Conservation (phyloP, 2,329 filamentous ascomycete species). For the Penicillium fuscoglaucum region DNA sequence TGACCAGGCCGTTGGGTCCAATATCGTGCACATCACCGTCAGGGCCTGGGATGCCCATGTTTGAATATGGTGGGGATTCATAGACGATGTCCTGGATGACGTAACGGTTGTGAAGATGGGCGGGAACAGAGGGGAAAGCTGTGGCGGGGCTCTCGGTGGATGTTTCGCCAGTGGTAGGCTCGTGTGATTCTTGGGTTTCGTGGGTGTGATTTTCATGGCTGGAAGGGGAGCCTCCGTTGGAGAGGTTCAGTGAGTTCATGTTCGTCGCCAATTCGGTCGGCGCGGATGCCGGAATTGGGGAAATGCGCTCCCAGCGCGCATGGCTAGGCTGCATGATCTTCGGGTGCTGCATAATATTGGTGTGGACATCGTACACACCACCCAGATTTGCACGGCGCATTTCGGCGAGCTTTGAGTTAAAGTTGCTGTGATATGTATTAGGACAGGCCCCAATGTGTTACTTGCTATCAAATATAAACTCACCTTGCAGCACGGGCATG, state of each 20-base stretch:
- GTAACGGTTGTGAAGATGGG: slow-evolving; percentile 61
- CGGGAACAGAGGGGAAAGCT: slow-evolving; percentile 57
- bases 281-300: slow-evolving; percentile 39
- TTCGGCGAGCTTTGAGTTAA: slow-evolving; percentile 73
- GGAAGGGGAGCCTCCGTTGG: slow-evolving; percentile 26
- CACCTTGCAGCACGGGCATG: slow-evolving; percentile 90
- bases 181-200: slow-evolving; percentile 3
- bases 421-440: slow-evolving; percentile 60
- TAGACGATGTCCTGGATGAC: slow-evolving; percentile 63
- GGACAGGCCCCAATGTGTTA: slow-evolving; percentile 4
- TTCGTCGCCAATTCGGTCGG: slow-evolving; percentile 34
- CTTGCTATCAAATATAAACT: slow-evolving; percentile 28
- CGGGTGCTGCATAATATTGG: slow-evolving; percentile 86
- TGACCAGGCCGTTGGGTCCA: slow-evolving; percentile 45
- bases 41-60: slow-evolving; percentile 58
- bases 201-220: slow-evolving; percentile 10
- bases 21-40: slow-evolving; percentile 43
- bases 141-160: slow-evolving; percentile 22
- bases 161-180: slow-evolving; percentile 5
- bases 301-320: slow-evolving; percentile 74
- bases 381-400: slow-evolving; percentile 67
- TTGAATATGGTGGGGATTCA: slow-evolving; percentile 59
- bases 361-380: slow-evolving; percentile 91
- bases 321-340: slow-evolving; percentile 86
- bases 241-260: slow-evolving; percentile 37